Evolutionary conservation across 2,329 filamentous ascomycete species (phyloP).

Genomic region (Ophiostoma piceae): DNA sequence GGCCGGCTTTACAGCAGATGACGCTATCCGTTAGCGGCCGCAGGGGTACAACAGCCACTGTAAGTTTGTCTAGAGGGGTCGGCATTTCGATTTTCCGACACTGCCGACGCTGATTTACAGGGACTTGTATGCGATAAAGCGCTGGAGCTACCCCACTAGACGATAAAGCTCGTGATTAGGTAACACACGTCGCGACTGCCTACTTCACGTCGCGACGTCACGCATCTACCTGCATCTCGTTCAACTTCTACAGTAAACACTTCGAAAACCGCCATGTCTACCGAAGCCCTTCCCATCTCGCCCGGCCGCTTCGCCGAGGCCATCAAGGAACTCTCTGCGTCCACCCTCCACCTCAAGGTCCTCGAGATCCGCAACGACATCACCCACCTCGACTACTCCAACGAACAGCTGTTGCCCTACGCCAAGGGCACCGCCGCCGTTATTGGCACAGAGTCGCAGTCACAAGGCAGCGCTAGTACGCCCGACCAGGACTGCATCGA

Average conservation of each 20-base stretch:
- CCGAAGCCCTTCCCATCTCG: conserved; percentile 56
- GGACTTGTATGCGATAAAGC: background rate
- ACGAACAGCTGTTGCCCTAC: conserved; percentile 65
- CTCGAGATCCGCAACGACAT: conserved; percentile 72
- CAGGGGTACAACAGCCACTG: background rate
- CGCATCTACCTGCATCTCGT: background rate
- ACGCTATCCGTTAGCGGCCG: background rate
- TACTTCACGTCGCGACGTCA: background rate
- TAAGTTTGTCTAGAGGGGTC: conserved; percentile 6
- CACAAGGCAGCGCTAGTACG: conserved; percentile 23
- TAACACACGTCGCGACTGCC: background rate
- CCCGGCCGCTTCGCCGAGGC: conserved; percentile 61
- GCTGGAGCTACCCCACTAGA: conserved; percentile 20
- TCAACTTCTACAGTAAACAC: background rate
- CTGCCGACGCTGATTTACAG: background rate
- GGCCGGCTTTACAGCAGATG: background rate
- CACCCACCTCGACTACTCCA: conserved; percentile 67
- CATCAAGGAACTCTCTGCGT: conserved; percentile 60
- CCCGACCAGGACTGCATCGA: conserved; percentile 68
- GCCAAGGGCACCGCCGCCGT: conserved; percentile 47
- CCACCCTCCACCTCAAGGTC: conserved; percentile 66
- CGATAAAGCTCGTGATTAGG: background rate
- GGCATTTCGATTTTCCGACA: conserved; percentile 22
- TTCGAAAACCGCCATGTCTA: background rate
- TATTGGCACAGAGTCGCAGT: conserved; percentile 27